phyloP scores from a whole-genome alignment of 805 yeast genomes.

The Spathaspora sp. region DNA sequence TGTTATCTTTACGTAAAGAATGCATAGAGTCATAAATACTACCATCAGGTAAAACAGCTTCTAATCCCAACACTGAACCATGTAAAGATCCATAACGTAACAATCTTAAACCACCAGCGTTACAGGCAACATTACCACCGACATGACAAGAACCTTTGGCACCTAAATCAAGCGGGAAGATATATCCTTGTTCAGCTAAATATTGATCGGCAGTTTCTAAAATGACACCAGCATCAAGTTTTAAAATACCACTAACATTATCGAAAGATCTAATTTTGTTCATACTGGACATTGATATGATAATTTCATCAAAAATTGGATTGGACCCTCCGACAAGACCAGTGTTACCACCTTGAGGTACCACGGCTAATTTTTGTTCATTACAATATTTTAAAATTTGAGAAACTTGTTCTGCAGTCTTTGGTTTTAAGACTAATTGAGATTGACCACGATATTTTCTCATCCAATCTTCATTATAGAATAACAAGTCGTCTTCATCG shows the following conservation, averaged over 20 bases:
- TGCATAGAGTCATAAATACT: conserved; percentile 75
- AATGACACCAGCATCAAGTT: conserved; percentile 87
- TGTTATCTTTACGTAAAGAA: conserved; percentile 88
- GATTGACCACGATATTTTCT: conserved; percentile 89
- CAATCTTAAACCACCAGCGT: conserved; percentile 92
- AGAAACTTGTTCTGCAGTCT: conserved; percentile 72
- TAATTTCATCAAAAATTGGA: conserved; percentile 88
- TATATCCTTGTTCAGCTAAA: conserved; percentile 76
- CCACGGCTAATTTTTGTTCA: conserved; percentile 72
- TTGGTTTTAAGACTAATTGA: conserved; percentile 75
- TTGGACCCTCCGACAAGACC: conserved; percentile 94
- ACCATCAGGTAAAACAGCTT: conserved; percentile 91
- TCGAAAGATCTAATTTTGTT: conserved; percentile 83
- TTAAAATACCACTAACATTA: conserved; percentile 74
- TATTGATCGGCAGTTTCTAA: conserved; percentile 80
- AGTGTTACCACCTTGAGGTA: conserved; percentile 97
- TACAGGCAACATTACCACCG: conserved; percentile 93
- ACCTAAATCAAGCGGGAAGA: conserved; percentile 91
- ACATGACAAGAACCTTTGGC: conserved; percentile 97
- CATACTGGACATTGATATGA: conserved; percentile 64
- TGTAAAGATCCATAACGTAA: conserved; percentile 89
- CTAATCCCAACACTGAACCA: conserved; percentile 87
- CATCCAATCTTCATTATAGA: conserved; percentile 92
- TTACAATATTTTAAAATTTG: conserved; percentile 77
- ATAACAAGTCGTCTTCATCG: conserved; percentile 59